phyloP scores from a whole-genome alignment of 2,329 filamentous ascomycete species.

The Beauveria sp. region DNA sequence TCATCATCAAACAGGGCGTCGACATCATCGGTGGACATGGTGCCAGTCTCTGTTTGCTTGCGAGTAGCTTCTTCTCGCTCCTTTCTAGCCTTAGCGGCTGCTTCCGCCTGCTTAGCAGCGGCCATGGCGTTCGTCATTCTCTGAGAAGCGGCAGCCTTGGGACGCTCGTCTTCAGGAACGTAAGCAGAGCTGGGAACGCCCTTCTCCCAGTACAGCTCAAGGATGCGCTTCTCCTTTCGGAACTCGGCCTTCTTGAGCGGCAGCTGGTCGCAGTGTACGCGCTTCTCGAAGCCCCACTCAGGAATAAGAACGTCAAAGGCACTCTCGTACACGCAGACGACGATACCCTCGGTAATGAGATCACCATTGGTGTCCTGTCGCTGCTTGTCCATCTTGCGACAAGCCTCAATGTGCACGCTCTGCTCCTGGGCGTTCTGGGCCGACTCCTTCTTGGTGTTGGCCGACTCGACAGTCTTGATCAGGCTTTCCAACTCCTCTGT shows the following conservation, averaged over 20 bases:
- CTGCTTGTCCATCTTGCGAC: slow-evolving; percentile 90
- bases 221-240: slow-evolving; percentile 86
- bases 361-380: slow-evolving; percentile 82
- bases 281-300: slow-evolving; percentile 98
- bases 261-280: slow-evolving; percentile 96
- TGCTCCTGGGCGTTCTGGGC: slow-evolving; percentile 96
- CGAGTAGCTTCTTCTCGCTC: slow-evolving; percentile 87
- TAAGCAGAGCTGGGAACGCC: slow-evolving; percentile 93
- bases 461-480: slow-evolving; percentile 86
- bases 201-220: slow-evolving; percentile 99
- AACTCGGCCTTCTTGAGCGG: slow-evolving; percentile 99
- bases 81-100: slow-evolving; percentile 70
- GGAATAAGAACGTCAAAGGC: slow-evolving; percentile 97
- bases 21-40: slow-evolving; percentile 85
- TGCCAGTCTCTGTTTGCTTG: slow-evolving; percentile 90
- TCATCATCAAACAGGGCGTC: slow-evolving; percentile 88
- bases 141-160: slow-evolving; percentile 69
- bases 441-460: slow-evolving; percentile 98
- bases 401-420: slow-evolving; percentile 96
- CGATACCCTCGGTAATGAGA: slow-evolving; percentile 89
- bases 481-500: slow-evolving; percentile 81
- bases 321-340: slow-evolving; percentile 95
- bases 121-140: slow-evolving; percentile 68
- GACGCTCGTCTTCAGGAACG: slow-evolving; percentile 92
- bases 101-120: slow-evolving; percentile 72